Evolutionary conservation across 2,329 filamentous ascomycete genomes (phyloP).

Genomic region (Orbilia quercus): DNA sequence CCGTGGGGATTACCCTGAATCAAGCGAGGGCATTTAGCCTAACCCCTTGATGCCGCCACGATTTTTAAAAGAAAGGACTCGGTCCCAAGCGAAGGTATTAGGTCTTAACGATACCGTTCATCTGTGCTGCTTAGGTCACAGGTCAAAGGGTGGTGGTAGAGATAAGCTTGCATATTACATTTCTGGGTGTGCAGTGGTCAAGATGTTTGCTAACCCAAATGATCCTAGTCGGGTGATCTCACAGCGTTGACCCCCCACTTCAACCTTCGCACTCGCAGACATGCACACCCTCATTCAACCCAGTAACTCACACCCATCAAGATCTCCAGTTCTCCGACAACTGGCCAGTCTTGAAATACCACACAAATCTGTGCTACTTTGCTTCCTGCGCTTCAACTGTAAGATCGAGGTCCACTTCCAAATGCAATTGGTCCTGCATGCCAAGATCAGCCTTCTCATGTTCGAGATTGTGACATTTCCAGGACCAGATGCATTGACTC

Average conservation of each 20-base stretch:
- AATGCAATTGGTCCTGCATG: no score
- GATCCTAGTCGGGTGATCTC: slow-evolving; percentile 45
- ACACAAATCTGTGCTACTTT: slow-evolving; percentile 5
- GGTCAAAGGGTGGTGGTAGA: slow-evolving; percentile 4
- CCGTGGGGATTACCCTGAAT: slow-evolving; percentile 19
- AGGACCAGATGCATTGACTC: not conserved
- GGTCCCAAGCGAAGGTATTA: slow-evolving; percentile 35
- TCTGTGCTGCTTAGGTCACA: not conserved
- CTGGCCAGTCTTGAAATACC: slow-evolving; percentile 22
- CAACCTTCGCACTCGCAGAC: not conserved
- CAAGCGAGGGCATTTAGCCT: slow-evolving; percentile 33
- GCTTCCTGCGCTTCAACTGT: not conserved
- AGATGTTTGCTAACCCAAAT: slow-evolving; percentile 23
- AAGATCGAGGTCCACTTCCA: slow-evolving; percentile 1
- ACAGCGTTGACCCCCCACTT: slow-evolving; percentile 13
- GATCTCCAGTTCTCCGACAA: slow-evolving; percentile 34
- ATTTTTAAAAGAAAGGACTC: slow-evolving; percentile 35
- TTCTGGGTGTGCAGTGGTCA: not conserved
- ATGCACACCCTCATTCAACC: not conserved
- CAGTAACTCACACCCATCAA: slow-evolving; percentile 1
- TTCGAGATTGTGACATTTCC: slow-evolving; percentile 29
- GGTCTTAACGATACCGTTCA: slow-evolving; percentile 3
- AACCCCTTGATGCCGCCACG: slow-evolving; percentile 37
- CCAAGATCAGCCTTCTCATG: slow-evolving; percentile 35
- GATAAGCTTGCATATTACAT: slow-evolving; percentile 42